Conservation (phyloP, 164 flowering plant genomes). For the Magnolia kwangsiensis region DNA sequence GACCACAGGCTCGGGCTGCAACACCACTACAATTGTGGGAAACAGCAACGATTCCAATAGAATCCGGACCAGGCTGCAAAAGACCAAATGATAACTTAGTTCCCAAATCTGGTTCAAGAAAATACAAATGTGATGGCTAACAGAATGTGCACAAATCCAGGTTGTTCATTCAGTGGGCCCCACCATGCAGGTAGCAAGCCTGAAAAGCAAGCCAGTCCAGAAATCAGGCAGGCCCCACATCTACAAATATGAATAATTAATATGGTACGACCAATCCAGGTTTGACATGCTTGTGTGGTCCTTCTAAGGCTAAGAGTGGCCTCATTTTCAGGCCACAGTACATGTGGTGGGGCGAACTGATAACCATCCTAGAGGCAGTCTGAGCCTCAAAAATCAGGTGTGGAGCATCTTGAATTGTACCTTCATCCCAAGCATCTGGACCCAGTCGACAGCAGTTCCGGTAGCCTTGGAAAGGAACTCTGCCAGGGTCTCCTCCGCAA, state of each 20-base stretch:
- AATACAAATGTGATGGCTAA: neutral
- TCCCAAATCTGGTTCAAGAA: neutral
- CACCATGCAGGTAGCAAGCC: neutral
- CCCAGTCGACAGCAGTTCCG: constrained; percentile 99
- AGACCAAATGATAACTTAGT: neutral
- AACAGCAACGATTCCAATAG: constrained; percentile 89
- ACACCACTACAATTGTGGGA: constrained; percentile 82
- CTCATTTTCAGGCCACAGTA: neutral
- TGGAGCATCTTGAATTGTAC: constrained; percentile 24
- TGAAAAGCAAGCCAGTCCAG: neutral
- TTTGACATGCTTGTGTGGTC: too few species aligned
- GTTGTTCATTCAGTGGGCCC: neutral
- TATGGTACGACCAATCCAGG: too few species aligned
- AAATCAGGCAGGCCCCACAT: neutral
- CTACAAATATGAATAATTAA: neutral
- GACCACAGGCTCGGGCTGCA: constrained; percentile 96
- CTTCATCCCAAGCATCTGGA: constrained; percentile 99
- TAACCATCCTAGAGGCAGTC: neutral
- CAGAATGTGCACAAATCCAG: neutral
- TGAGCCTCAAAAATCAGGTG: neutral
- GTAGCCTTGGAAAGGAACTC: constrained; percentile 97
- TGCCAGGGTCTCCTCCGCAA: constrained; percentile 94
- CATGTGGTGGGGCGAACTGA: neutral
- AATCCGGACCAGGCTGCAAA: constrained; percentile 97
- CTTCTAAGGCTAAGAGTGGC: neutral